phyloP scores from a whole-genome alignment of 2,329 filamentous ascomycete genomes.

The Diaporthe vexans region DNA sequence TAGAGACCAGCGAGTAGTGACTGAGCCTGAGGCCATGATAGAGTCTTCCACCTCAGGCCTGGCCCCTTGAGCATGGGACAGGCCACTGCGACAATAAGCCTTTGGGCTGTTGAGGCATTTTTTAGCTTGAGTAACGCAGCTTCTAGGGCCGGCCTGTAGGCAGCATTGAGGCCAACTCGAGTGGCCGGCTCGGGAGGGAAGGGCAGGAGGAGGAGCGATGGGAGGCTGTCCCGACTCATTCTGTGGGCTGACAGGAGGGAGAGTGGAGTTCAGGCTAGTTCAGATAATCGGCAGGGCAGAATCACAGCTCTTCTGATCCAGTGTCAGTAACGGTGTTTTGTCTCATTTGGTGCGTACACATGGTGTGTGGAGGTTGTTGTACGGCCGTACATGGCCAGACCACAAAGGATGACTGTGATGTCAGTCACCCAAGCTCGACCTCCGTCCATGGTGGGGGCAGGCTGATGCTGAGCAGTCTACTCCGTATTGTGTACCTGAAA shows the following conservation, averaged over 20 bases:
- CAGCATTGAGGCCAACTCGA: slow-evolving; percentile 65
- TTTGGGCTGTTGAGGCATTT: slow-evolving; percentile 50
- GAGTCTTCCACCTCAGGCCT: slow-evolving; percentile 63
- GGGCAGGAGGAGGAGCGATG: slow-evolving; percentile 74
- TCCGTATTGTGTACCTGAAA: too few relatives aligned
- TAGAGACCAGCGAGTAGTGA: slow-evolving; percentile 83
- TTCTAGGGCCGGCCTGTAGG: slow-evolving; percentile 72
- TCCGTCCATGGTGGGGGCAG: not conserved
- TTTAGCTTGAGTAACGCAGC: slow-evolving; percentile 66
- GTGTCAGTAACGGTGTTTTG: not conserved
- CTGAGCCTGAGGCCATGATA: slow-evolving; percentile 78
- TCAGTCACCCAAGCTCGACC: not conserved
- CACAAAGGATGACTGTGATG: slow-evolving; percentile 6
- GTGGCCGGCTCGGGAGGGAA: slow-evolving; percentile 70
- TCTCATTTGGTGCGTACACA: not conserved
- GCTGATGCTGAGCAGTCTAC: not conserved
- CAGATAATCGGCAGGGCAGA: not conserved
- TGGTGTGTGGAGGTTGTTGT: not conserved
- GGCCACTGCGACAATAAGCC: slow-evolving; percentile 70
- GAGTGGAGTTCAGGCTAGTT: not conserved
- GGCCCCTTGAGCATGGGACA: slow-evolving; percentile 71
- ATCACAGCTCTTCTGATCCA: not conserved
- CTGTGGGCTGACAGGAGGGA: slow-evolving; percentile 32
- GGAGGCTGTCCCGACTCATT: slow-evolving; percentile 49
- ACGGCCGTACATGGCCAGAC: not conserved